Evolutionary conservation across 225 moss, liverwort and hornwort genomes (phyloP).

Genomic region (Thuidium tamariscinum): DNA sequence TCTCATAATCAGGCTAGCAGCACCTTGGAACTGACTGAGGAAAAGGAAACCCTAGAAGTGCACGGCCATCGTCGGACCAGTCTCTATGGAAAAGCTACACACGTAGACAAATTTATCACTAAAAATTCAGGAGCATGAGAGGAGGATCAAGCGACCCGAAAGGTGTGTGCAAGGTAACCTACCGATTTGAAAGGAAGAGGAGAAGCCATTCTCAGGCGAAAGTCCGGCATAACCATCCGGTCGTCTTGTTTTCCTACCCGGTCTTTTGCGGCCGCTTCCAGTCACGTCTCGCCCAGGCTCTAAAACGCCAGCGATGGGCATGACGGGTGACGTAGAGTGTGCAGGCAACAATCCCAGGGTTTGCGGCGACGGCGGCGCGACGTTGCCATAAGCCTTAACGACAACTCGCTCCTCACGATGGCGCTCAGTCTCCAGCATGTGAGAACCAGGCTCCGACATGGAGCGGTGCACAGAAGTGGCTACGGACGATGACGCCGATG

Average conservation of each 20-base stretch:
- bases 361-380: slow-evolving; percentile 28
- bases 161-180: background rate
- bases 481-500: background rate
- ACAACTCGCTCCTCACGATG: slow-evolving; percentile 30
- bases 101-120: background rate
- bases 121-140: background rate
- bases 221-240: slow-evolving; percentile 29
- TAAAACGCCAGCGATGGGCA: background rate
- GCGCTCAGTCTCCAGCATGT: slow-evolving; percentile 12
- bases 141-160: background rate
- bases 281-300: slow-evolving; percentile 20
- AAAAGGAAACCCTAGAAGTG: slow-evolving; percentile 18
- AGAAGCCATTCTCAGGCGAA: slow-evolving; percentile 31
- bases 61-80: background rate
- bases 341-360: slow-evolving; percentile 9
- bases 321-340: slow-evolving; percentile 8
- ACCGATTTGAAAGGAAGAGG: slow-evolving; percentile 29
- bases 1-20: background rate
- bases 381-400: slow-evolving; percentile 37
- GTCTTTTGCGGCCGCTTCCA: slow-evolving; percentile 32
- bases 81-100: background rate
- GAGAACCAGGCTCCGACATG: slow-evolving; percentile 23
- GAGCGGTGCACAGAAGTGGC: slow-evolving; percentile 17
- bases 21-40: background rate
- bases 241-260: slow-evolving; percentile 33